phyloP scores from a whole-genome alignment of 2,329 filamentous ascomycete species.

The Xylariaceae sp. region DNA sequence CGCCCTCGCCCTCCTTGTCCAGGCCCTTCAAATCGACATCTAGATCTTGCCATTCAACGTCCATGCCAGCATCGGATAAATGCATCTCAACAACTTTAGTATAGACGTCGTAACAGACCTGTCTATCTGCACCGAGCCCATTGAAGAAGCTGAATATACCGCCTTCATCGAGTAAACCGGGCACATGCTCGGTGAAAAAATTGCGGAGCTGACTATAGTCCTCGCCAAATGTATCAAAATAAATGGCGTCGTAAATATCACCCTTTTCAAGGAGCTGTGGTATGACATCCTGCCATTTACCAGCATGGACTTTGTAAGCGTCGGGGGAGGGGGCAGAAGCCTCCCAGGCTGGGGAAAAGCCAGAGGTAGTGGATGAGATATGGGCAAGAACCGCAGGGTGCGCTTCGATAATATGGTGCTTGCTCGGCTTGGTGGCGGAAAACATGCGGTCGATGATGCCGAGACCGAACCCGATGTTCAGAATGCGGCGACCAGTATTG shows the following conservation, averaged over 20 bases:
- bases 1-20: slow-evolving; percentile 61
- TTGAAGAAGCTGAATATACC: slow-evolving; percentile 87
- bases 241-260: slow-evolving; percentile 78
- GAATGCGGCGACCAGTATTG: slow-evolving; percentile 51
- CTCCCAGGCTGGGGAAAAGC: slow-evolving; percentile 55
- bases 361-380: slow-evolving; percentile 41
- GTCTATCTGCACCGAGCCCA: slow-evolving; percentile 85
- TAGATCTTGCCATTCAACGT: slow-evolving; percentile 80
- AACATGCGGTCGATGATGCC: slow-evolving; percentile 81
- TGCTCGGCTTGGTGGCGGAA: slow-evolving; percentile 59
- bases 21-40: slow-evolving; percentile 63
- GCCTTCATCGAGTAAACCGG: slow-evolving; percentile 66
- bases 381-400: slow-evolving; percentile 72
- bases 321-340: slow-evolving; percentile 53
- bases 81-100: slow-evolving; percentile 89
- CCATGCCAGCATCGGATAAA: slow-evolving; percentile 80
- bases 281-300: slow-evolving; percentile 78
- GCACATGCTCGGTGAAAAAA: slow-evolving; percentile 86
- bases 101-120: slow-evolving; percentile 95
- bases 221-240: slow-evolving; percentile 97
- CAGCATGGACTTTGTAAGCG: slow-evolving; percentile 68
- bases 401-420: slow-evolving; percentile 83
- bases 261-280: slow-evolving; percentile 64
- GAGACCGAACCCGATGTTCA: slow-evolving; percentile 90
- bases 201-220: slow-evolving; percentile 79